Evolutionary conservation across 495 filamentous ascomycete species (phyloP), one percentile per base, ranked within the genome.

Genomic region (Neurospora terricola): DNA sequence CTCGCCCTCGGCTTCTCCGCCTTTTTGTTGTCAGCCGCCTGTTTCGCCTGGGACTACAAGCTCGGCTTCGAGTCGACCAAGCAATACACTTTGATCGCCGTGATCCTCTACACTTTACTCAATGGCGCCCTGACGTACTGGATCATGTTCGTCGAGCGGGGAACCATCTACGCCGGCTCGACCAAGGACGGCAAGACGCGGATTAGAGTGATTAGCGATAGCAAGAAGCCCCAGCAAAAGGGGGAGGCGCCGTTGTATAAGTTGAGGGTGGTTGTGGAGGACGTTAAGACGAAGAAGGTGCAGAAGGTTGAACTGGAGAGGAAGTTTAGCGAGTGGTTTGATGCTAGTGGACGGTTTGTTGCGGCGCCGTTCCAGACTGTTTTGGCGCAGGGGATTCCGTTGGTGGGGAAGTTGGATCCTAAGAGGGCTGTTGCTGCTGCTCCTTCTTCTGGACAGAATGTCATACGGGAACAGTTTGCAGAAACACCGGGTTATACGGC

Each of bases 31-130:
- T 89, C 93, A 21, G 94, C 85, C 23, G 89, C 88, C 54, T 92
- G 91, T 71, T 98, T 98, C 87, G 90, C 90, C 76, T 94, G 91
- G 78, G 96, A 99, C 86, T 97, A 93, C 83, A 92, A 90, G 75
- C 83, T 94, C 39, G 94, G 94, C 72, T 98, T 95, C 87, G 94
- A 97, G 68, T 81, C 82, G 42, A 94, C 93, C 21, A 95, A 92
- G 76, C 85, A 83, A 70, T 87, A 87, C 76, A 97, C 94, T 36
- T 84, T 92, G 11, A 86, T 85, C 43, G 93, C 94, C 0, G 96
- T 98, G 5, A 84, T 86, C 14, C 75, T 90, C 7, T 99, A 98
- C 85, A 91, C 94, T 69, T 69, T 90, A 2, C 84, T 98, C 40
- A 98, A 99, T 82, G 87, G 87, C 18, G 81, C 86, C 10, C 86